Evolutionary conservation across 2,329 filamentous ascomycete species (phyloP).

Genomic region (Fusarium compactum): DNA sequence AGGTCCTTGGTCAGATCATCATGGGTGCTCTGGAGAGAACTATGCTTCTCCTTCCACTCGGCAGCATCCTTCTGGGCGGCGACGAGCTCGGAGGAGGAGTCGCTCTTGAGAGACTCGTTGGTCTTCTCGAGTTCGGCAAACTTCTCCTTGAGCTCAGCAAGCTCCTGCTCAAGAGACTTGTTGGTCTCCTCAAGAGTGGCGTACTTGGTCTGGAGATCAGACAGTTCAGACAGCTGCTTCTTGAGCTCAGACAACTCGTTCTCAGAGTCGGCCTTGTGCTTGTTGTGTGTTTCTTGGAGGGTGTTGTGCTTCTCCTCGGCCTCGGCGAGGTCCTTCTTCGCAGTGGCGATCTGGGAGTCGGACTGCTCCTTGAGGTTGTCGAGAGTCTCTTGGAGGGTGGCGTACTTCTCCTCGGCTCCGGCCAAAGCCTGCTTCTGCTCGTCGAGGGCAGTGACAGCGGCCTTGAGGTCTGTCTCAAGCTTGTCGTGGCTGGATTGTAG

Average conservation of each 20-base stretch:
- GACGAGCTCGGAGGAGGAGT: slow-evolving; percentile 50
- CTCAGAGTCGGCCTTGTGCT: slow-evolving; percentile 49
- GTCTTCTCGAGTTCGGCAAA: slow-evolving; percentile 44
- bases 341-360: slow-evolving; percentile 44
- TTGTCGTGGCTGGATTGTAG: slow-evolving; percentile 47
- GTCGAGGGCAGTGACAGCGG: slow-evolving; percentile 45
- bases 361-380: slow-evolving; percentile 46
- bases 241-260: slow-evolving; percentile 47
- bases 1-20: slow-evolving; percentile 46
- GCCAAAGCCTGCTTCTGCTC: slow-evolving; percentile 47
- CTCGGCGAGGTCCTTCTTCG: slow-evolving; percentile 41
- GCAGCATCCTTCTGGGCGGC: slow-evolving; percentile 49
- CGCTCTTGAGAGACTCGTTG: slow-evolving; percentile 46
- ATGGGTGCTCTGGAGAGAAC: slow-evolving; percentile 39
- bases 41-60: slow-evolving; percentile 48
- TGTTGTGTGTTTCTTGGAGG: slow-evolving; percentile 47
- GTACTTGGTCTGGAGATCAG: slow-evolving; percentile 51
- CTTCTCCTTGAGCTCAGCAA: slow-evolving; percentile 50
- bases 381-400: slow-evolving; percentile 44
- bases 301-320: slow-evolving; percentile 45
- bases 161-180: slow-evolving; percentile 41
- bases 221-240: slow-evolving; percentile 50
- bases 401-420: slow-evolving; percentile 47
- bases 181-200: slow-evolving; percentile 48
- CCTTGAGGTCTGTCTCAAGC: slow-evolving; percentile 46